These are phyloP conservation scores for Cutaneotrichosporon daszewskae DNA, from an alignment of 1,284 basidiomycete species.

Conservation along the genomic window DNA sequence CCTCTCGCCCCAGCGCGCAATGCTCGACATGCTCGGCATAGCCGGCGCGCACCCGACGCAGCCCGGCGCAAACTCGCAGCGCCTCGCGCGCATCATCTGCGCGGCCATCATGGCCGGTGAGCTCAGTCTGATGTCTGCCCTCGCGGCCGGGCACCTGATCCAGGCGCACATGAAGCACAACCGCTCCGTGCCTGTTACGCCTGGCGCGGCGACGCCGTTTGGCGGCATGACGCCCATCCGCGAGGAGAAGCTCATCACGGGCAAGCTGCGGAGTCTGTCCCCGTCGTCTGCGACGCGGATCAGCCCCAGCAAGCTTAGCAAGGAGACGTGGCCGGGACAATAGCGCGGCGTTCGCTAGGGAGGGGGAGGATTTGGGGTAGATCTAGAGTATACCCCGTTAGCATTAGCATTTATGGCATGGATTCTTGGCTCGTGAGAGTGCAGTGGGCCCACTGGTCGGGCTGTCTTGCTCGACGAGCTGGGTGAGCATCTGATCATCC, in stretches of 20 bases:
- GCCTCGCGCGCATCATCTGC: constrained; percentile 78
- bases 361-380: no score
- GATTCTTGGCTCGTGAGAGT: no score
- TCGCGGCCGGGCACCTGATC: constrained; percentile 87
- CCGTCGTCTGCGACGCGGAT: constrained; percentile 3
- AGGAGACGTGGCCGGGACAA: neutral
- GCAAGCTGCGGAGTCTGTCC: constrained; percentile 10
- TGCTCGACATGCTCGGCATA: constrained; percentile 87
- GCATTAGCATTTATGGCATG: no score
- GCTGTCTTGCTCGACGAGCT: no score
- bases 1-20: constrained; percentile 77
- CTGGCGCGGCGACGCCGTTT: constrained; percentile 38
- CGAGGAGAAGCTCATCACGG: constrained; percentile 22
- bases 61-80: constrained; percentile 81
- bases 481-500: no score
- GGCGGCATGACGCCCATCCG: constrained; percentile 32
- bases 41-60: constrained; percentile 74
- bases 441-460: no score
- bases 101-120: constrained; percentile 93
- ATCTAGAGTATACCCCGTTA: no score
- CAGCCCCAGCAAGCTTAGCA: neutral
- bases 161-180: constrained; percentile 67
- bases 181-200: constrained; percentile 41
- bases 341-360: neutral
- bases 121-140: constrained; percentile 76